Evolutionary conservation across 2,329 filamentous ascomycete species (phyloP), one percentile per base, ranked within the genome.

Genomic region (Curvularia sp.): DNA sequence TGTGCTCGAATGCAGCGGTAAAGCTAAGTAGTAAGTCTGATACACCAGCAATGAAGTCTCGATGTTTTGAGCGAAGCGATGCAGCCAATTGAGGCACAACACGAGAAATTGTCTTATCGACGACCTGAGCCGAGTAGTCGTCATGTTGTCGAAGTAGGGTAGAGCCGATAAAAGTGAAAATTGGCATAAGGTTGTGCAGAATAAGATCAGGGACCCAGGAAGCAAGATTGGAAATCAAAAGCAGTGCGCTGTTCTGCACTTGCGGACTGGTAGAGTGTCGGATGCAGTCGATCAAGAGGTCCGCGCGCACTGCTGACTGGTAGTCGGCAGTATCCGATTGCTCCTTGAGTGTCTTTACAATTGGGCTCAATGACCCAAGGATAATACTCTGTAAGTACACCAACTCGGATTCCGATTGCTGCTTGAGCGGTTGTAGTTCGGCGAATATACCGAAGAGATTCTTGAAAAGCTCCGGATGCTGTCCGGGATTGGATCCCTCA

Each of bases 101-200:
- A 68, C 94, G 90, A 61, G 93, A 91, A 68, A 99, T 93, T 1
- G 95, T 98, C 80, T 87, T 93, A 69, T 96, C 92, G 57, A 97
- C 94, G 30, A 99, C 94, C 74, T 97, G 92, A 12, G 93, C 93
- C 21, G 95, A 98, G 79, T 97, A 98, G 68, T 98, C 94, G 70
- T 99, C 96, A 68, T 92, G 92, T 79, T 97, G 94, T 48, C 91
- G 89, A 49, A 99, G 84, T 19, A 97, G 89, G 3, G 92, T 97
- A 42, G 89, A 90, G 41, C 94, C 93, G 89, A 98, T 97, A 74
- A 98, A 97, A 0, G 95, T 98, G 79, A 99, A 99, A 51, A 99
- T 94, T 12, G 95, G 95, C 95, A 99, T 99, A 53, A 99, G 92
- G 68, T 93, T 97, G 78, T 99, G 94, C 56, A 99, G 83, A 3